A percentile compares a stretch with the other conserved stretches of the same genome.
Evolutionary conservation across 2,329 filamentous ascomycete genomes (phyloP).

Genomic region (Neofusicoccum parvum): DNA sequence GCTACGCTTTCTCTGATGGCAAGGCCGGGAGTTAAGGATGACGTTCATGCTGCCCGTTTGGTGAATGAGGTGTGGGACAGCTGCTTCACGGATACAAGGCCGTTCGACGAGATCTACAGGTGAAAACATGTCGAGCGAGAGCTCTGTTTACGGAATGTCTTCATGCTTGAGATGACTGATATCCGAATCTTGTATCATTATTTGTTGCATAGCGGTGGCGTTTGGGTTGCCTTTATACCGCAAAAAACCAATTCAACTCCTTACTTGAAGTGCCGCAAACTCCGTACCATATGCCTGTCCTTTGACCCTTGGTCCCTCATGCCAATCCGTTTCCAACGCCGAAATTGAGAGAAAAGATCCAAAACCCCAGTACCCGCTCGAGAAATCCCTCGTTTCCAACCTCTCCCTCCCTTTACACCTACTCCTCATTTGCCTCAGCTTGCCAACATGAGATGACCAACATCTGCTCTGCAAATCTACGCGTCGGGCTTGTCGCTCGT

Average conservation of each 20-base stretch:
- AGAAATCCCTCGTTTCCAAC: background rate
- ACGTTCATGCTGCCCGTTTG: slow-evolving; percentile 81
- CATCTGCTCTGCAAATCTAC: background rate
- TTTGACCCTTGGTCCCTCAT: background rate
- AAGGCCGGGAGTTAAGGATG: slow-evolving; percentile 78
- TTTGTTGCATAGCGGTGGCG: slow-evolving; percentile 21
- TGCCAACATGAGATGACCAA: too few species aligned
- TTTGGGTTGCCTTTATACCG: slow-evolving; percentile 15
- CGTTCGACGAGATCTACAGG: slow-evolving; percentile 95
- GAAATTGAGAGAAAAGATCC: background rate
- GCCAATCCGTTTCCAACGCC: background rate
- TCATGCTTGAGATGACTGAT: background rate
- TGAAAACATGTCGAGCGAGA: slow-evolving; percentile 36
- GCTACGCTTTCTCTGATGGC: slow-evolving; percentile 79
- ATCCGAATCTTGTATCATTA: slow-evolving; percentile 20
- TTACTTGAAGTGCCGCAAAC: background rate
- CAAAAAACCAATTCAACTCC: slow-evolving; percentile 21
- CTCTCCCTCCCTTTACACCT: too few species aligned
- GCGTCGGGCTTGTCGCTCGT: slow-evolving; percentile 21
- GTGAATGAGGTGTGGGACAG: slow-evolving; percentile 99
- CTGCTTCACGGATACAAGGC: slow-evolving; percentile 89
- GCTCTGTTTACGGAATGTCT: background rate
- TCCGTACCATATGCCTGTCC: slow-evolving; percentile 7
- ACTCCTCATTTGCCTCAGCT: too few species aligned
- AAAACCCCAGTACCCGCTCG: background rate